Evolutionary conservation across 495 filamentous ascomycete species (phyloP).

Genomic region (Trichoderma reesei): DNA sequence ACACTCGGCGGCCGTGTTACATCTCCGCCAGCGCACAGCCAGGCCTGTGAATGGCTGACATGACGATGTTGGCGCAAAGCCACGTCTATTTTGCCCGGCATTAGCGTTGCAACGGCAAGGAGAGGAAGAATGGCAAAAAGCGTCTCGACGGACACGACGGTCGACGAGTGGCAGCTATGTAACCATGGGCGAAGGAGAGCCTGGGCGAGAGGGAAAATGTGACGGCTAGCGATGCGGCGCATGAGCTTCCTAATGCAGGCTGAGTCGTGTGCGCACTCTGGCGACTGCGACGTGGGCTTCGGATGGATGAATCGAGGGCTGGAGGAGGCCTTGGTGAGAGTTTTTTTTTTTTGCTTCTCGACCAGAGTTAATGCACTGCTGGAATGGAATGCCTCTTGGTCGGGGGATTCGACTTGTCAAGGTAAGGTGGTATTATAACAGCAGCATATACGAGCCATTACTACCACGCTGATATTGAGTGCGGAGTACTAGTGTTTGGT

Average conservation of each 20-base stretch:
- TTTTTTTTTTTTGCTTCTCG: too few relatives aligned
- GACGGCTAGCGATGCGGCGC: neutral
- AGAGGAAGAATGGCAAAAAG: neutral
- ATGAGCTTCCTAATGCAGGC: neutral
- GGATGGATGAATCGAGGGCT: too few relatives aligned
- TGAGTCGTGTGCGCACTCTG: neutral
- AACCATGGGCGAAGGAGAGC: neutral
- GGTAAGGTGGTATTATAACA: too few relatives aligned
- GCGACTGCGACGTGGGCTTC: too few relatives aligned
- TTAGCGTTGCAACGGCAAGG: neutral
- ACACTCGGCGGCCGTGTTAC: constrained; percentile 1
- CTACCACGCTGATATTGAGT: neutral
- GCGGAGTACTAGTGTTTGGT: too few relatives aligned
- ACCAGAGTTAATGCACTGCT: too few relatives aligned
- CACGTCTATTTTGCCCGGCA: constrained; percentile 9
- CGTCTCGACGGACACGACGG: neutral
- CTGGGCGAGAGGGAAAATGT: neutral
- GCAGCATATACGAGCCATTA: neutral
- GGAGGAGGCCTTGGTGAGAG: too few relatives aligned
- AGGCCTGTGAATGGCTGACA: neutral
- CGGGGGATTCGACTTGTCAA: too few relatives aligned
- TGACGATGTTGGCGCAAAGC: constrained; percentile 1
- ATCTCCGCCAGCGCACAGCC: neutral
- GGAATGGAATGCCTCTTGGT: too few relatives aligned
- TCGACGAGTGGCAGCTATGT: too few relatives aligned